Base-by-base conservation (phyloP, 345 rosid species). In the Murraya koenigii region DNA sequence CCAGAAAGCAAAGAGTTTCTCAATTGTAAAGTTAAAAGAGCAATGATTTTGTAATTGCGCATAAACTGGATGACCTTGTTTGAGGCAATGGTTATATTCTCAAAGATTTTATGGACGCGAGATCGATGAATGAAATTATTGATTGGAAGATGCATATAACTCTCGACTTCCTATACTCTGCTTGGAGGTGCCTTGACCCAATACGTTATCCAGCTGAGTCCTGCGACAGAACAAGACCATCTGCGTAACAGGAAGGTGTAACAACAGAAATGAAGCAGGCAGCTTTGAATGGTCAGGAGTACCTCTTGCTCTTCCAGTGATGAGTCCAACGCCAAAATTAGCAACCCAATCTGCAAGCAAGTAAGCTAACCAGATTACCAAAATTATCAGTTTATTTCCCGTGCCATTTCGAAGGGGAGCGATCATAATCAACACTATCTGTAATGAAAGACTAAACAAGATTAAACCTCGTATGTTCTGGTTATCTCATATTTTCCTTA, bases 261-360 rank as follows among this genome's bases (percentile, higher is more conserved):
- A n/a, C 36, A 92, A 76, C 60, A 92, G 83, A 81, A 92, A 92
- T 1, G 94, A 90, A 22, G 88, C 97, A 95, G 89, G 58, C 15
- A 10, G 23, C 5, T 66, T 52, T 1, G 70, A 80, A 52, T 77
- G 36, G 14, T 65, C 69, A 3, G 22, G 1, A 0, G 1, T 2
- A 0, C 39, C 75, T 58, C 85, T 82, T 76, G 52, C 52, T 10
- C 84, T 84, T 74, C 83, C 78, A 76, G 94, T 82, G 68, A 93
- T 91, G 66, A 85, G 86, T 22, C 93, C 93, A 4, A 87, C 82
- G 0, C 87, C 87, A 32, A 85, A 91, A 66, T 79, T 85, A 19
- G 97, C 95, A 1, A 88, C 87, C 76, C 87, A 81, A 23, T 93
- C 94, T 25, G 94, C 95, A 0, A 87, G 81, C 66, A 89, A 84